phyloP scores from a whole-genome alignment of 139 green algal species.

The Chlamydomonas sp. region DNA sequence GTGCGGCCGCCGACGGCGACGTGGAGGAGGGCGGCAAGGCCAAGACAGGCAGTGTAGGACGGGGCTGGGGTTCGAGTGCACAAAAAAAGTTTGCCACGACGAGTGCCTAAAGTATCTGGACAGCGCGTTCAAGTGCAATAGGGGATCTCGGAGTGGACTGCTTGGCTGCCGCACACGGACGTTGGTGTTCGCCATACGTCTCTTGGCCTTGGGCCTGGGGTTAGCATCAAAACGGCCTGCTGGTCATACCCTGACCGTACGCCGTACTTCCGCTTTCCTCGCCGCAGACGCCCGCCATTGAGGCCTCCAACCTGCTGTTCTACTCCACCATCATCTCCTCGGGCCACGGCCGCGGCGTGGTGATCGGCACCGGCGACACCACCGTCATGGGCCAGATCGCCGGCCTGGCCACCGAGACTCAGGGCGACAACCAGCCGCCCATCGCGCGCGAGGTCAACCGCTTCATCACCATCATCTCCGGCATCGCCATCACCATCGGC shows the following conservation, averaged over 20 bases:
- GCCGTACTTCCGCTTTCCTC: not conserved
- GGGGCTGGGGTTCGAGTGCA: no score
- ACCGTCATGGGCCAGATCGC: constrained; percentile 60
- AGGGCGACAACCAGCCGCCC: constrained; percentile 34
- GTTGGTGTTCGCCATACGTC: not conserved
- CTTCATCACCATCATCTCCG: constrained; percentile 55
- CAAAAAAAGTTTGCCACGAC: not conserved
- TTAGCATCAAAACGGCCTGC: not conserved
- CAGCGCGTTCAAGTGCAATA: no score
- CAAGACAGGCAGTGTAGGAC: constrained; percentile 18
- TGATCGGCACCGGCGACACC: constrained; percentile 54
- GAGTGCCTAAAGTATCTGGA: not conserved
- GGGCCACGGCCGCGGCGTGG: constrained; percentile 49
- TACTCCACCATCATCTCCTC: constrained; percentile 76
- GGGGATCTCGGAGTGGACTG: no score
- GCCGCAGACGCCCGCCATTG: constrained; percentile 52
- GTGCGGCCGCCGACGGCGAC: not conserved
- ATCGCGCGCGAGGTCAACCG: constrained; percentile 55
- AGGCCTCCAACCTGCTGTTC: constrained; percentile 79
- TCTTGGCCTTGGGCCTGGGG: not conserved
- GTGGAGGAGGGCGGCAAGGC: not conserved
- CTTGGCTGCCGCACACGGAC: no score
- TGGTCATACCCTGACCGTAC: not conserved
- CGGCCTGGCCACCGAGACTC: constrained; percentile 51
- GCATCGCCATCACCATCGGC: constrained; percentile 50